A percentile compares a stretch with the other conserved stretches of the same genome.
These are phyloP conservation scores for Pholiota molesta DNA, from an alignment of 768 basidiomycete genomes.

Conservation along the genomic window DNA sequence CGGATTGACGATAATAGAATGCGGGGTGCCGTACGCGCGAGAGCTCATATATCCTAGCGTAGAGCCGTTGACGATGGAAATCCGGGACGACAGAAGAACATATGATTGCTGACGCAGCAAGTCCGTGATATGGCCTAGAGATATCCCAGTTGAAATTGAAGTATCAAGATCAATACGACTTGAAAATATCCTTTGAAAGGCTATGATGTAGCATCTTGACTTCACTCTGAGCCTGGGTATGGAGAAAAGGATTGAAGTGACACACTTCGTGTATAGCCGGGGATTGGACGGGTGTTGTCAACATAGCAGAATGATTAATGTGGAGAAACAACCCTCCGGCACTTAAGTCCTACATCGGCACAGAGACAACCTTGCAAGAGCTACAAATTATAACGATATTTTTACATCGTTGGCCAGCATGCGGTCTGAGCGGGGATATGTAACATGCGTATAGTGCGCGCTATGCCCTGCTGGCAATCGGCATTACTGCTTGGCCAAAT, in stretches of 20 bases:
- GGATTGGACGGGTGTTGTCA: neutral
- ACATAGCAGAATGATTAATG: neutral
- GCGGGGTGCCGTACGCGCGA: too few species aligned
- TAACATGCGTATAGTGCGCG: neutral
- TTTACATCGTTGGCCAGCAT: neutral
- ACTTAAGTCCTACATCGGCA: too few species aligned
- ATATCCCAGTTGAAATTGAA: too few species aligned
- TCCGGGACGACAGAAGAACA: too few species aligned
- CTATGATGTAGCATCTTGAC: neutral
- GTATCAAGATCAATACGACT: too few species aligned
- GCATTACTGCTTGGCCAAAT: neutral
- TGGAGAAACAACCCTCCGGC: neutral
- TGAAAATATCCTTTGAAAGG: too few species aligned
- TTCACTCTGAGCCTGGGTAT: neutral
- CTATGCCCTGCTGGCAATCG: neutral
- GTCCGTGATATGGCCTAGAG: too few species aligned
- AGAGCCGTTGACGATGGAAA: too few species aligned
- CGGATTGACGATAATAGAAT: too few species aligned
- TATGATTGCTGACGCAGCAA: too few species aligned
- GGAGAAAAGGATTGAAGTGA: neutral
- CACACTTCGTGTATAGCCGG: neutral
- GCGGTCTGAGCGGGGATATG: neutral
- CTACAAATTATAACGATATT: neutral
- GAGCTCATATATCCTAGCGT: too few species aligned
- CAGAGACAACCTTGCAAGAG: too few species aligned